A percentile compares a stretch with the other conserved stretches of the same genome.
Evolutionary conservation across 1,139 yeast species (phyloP).

Genomic region (Geotrichum histeridarum): DNA sequence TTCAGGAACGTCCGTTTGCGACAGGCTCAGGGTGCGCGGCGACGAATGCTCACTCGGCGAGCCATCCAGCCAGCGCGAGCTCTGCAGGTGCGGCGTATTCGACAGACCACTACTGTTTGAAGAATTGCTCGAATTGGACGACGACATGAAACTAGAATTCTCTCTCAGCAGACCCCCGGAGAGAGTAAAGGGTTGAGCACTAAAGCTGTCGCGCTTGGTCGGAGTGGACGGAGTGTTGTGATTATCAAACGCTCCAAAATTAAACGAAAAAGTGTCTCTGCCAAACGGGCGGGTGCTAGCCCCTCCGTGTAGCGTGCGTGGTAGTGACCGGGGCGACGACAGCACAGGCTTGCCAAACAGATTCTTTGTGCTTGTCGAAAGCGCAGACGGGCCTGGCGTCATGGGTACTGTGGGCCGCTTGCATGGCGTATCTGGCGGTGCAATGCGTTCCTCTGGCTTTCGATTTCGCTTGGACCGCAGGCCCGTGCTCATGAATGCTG

Average conservation of each 20-base stretch:
- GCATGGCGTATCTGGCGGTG: conserved; percentile 77
- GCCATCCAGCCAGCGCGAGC: conserved; percentile 28
- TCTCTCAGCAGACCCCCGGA: conserved; percentile 17
- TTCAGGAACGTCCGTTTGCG: conserved; percentile 16
- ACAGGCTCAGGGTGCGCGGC: conserved; percentile 25
- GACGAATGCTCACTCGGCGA: conserved; percentile 25
- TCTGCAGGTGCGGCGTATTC: conserved; percentile 25
- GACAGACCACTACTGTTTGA: no score
- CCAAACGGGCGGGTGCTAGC: neutral
- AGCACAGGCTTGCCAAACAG: conserved; percentile 3
- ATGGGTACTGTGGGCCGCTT: conserved; percentile 45
- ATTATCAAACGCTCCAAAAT: conserved; percentile 1
- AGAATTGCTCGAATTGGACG: no score
- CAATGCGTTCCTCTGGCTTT: conserved; percentile 24
- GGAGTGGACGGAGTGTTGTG: conserved; percentile 15
- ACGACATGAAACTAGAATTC: no score
- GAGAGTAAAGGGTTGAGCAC: neutral
- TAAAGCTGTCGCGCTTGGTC: conserved; percentile 10
- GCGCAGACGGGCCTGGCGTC: conserved; percentile 4
- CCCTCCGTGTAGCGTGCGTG: neutral
- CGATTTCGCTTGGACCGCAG: conserved; percentile 64
- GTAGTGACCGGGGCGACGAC: conserved; percentile 4
- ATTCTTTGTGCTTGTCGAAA: conserved; percentile 3
- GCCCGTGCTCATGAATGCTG: conserved; percentile 80
- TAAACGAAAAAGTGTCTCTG: conserved; percentile 4